Conservation (phyloP, 495 filamentous ascomycete species). For the Aspergillus heteromorphus region DNA sequence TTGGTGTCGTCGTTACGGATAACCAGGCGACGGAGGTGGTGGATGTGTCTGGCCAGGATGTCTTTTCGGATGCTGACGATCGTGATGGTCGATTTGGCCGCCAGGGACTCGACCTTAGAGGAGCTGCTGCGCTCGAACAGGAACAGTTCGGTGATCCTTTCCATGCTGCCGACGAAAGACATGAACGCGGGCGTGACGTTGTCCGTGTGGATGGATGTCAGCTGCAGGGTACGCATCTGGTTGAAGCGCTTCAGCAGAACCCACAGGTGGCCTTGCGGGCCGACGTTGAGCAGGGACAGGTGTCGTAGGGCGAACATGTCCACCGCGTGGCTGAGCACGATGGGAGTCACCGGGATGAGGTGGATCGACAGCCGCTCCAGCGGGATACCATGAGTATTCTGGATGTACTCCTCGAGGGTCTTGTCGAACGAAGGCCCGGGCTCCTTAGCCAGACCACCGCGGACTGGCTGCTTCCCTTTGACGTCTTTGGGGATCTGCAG, state of each 20-base stretch:
- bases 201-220: conserved; percentile 56
- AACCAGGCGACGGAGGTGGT: conserved; percentile 19
- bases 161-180: conserved; percentile 42
- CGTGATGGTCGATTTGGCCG: background rate
- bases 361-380: conserved; percentile 49
- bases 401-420: background rate
- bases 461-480: background rate
- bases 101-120: conserved; percentile 25
- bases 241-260: conserved; percentile 46
- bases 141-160: conserved; percentile 49
- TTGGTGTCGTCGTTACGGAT: conserved; percentile 35
- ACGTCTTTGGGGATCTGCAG: background rate
- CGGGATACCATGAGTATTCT: conserved; percentile 32
- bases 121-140: conserved; percentile 48
- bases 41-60: conserved; percentile 27
- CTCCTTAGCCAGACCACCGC: too few relatives aligned
- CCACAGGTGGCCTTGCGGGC: conserved; percentile 54
- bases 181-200: conserved; percentile 51
- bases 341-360: conserved; percentile 52
- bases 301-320: conserved; percentile 47
- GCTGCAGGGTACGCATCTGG: conserved; percentile 36
- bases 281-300: conserved; percentile 57
- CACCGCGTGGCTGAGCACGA: conserved; percentile 44
- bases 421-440: background rate
- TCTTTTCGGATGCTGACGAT: conserved; percentile 41